These are phyloP conservation scores for Monilinia laxa DNA, from an alignment of 2,329 filamentous ascomycete genomes.

Conservation along the genomic window DNA sequence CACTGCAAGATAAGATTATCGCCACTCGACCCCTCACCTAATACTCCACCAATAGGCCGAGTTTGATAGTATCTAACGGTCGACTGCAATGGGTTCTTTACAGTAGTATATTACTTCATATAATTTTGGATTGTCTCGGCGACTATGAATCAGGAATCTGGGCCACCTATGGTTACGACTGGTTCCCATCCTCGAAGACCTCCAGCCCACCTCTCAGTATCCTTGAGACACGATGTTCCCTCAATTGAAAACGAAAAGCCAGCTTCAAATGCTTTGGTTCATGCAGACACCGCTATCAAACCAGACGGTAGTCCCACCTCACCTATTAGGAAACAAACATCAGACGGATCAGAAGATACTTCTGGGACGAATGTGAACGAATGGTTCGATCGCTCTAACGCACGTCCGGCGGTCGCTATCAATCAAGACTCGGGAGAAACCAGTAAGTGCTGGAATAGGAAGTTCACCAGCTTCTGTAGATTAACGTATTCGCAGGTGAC, in stretches of 20 bases:
- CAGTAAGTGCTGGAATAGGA: constrained; percentile 27
- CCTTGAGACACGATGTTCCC: constrained; percentile 26
- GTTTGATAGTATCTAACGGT: background rate
- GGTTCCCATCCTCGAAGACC: constrained; percentile 31
- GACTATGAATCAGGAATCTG: constrained; percentile 17
- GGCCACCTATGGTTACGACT: background rate
- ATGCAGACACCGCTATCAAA: background rate
- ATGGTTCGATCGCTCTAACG: constrained; percentile 37
- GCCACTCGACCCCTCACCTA: background rate
- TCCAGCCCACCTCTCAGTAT: constrained; percentile 34
- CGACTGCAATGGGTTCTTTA: constrained; percentile 19
- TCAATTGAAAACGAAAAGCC: background rate
- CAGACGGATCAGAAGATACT: constrained; percentile 30
- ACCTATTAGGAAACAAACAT: constrained; percentile 20
- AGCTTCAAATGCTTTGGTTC: background rate
- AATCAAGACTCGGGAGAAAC: constrained; percentile 28
- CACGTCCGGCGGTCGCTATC: constrained; percentile 26
- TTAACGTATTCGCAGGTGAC: constrained; percentile 30
- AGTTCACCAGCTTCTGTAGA: background rate
- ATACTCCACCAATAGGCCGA: background rate
- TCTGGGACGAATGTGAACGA: constrained; percentile 26
- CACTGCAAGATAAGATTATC: background rate
- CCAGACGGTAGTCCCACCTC: constrained; percentile 3
- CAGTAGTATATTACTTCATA: background rate
- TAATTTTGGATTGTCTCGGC: background rate